These are phyloP conservation scores for Ceratocystis huliohia DNA, from an alignment of 2,329 filamentous ascomycete species.

Conservation along the genomic window DNA sequence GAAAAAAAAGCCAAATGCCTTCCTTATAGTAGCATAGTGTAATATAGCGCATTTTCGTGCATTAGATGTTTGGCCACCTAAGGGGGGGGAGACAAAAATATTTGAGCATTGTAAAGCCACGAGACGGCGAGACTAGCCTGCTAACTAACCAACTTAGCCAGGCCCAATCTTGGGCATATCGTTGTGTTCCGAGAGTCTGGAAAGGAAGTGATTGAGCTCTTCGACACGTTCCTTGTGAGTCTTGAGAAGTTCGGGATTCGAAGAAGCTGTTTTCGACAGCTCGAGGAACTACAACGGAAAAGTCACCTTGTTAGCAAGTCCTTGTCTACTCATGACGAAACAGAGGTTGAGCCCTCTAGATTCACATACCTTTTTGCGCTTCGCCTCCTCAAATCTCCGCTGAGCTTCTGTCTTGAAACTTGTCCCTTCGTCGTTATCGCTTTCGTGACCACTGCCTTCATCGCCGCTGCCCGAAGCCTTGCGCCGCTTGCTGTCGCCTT, in stretches of 20 bases:
- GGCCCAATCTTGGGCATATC: slow-evolving; percentile 72
- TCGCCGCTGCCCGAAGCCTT: slow-evolving; percentile 22
- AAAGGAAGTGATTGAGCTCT: slow-evolving; percentile 87
- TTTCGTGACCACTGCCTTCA: slow-evolving; percentile 19
- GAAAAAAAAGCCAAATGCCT: background rate
- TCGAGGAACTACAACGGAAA: slow-evolving; percentile 54
- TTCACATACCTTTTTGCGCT: slow-evolving; percentile 59
- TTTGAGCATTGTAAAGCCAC: background rate
- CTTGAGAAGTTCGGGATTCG: slow-evolving; percentile 68
- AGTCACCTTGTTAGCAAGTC: slow-evolving; percentile 4
- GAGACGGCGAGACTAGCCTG: slow-evolving; percentile 26
- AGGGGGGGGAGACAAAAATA: background rate
- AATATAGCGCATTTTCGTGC: background rate
- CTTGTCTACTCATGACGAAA: background rate
- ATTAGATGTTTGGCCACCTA: no score
- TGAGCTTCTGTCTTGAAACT: slow-evolving; percentile 72
- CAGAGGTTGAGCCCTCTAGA: background rate
- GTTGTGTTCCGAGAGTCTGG: slow-evolving; percentile 87
- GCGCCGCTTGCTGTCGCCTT: slow-evolving; percentile 24
- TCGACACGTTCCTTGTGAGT: slow-evolving; percentile 95
- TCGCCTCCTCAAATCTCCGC: slow-evolving; percentile 63
- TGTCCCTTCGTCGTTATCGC: slow-evolving; percentile 25
- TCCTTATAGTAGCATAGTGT: background rate
- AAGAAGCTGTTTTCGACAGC: slow-evolving; percentile 48
- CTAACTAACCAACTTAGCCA: slow-evolving; percentile 26